A percentile compares a stretch with the other conserved stretches of the same genome.
These are phyloP conservation scores for Penicillium turbatum DNA, from an alignment of 495 filamentous ascomycete species.

Conservation along the genomic window DNA sequence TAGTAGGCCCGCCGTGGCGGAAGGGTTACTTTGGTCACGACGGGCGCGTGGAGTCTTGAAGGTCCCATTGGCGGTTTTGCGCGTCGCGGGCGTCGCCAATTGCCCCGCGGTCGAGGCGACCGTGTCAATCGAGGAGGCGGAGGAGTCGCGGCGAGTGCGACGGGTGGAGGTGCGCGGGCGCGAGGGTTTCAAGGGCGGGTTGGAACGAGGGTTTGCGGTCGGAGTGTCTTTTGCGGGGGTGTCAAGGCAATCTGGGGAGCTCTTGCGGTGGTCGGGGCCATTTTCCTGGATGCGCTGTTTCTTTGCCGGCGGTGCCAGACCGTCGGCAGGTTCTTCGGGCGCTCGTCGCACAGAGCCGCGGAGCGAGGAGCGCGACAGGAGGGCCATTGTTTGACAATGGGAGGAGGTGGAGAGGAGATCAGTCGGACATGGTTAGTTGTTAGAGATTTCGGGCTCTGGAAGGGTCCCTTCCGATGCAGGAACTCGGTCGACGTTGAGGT, in stretches of 20 bases:
- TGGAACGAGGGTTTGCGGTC: constrained; percentile 17
- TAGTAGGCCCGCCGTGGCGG: constrained; percentile 10
- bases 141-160: constrained; percentile 19
- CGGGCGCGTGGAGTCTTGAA: constrained; percentile 12
- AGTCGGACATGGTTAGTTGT: constrained; percentile 7
- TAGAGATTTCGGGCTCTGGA: background rate
- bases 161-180: constrained; percentile 18
- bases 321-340: constrained; percentile 20
- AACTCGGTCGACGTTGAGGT: background rate
- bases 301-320: constrained; percentile 31
- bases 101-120: constrained; percentile 12
- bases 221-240: constrained; percentile 20
- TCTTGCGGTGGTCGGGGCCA: constrained; percentile 30
- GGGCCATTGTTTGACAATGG: constrained; percentile 30
- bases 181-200: constrained; percentile 17
- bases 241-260: constrained; percentile 41
- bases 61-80: constrained; percentile 20
- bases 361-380: constrained; percentile 36
- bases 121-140: constrained; percentile 16
- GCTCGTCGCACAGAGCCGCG: constrained; percentile 36
- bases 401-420: background rate
- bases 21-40: constrained; percentile 11
- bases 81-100: constrained; percentile 19
- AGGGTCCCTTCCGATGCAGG: background rate
- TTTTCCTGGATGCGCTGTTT: constrained; percentile 24